Evolutionary conservation across 768 basidiomycete species (phyloP).

Genomic region (Mycena albidolilacea): DNA sequence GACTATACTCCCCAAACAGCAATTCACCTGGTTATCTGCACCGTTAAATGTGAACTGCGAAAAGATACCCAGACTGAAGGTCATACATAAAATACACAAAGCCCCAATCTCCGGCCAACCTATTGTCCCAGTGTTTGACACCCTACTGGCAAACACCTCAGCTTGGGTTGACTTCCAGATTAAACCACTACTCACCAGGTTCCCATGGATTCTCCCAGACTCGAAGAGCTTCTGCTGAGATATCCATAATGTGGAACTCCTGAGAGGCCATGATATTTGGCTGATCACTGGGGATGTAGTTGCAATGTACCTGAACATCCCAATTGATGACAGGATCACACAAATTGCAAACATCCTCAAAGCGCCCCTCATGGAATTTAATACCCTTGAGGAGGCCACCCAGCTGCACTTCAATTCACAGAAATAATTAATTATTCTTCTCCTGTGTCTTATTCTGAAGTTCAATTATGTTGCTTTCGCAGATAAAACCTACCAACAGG

Average conservation of each 20-base stretch:
- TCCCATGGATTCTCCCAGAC: not conserved
- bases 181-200: slow-evolving; percentile 24
- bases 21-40: not conserved
- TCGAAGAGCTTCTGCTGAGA: slow-evolving; percentile 33
- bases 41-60: not conserved
- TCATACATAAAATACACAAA: too few species aligned
- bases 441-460: slow-evolving; percentile 4
- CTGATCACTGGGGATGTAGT: slow-evolving; percentile 2
- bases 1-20: slow-evolving; percentile 11
- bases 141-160: slow-evolving; percentile 34
- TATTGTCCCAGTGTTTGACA: slow-evolving; percentile 33
- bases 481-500: slow-evolving; percentile 24
- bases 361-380: not conserved
- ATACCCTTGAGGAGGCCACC: not conserved
- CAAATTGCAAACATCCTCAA: not conserved
- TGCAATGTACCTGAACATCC: slow-evolving; percentile 21
- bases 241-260: slow-evolving; percentile 12
- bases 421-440: slow-evolving; percentile 25
- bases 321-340: slow-evolving; percentile 43
- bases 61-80: not conserved
- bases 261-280: not conserved
- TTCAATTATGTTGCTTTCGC: slow-evolving; percentile 34
- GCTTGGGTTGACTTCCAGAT: slow-evolving; percentile 35
- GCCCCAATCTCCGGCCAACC: not conserved
- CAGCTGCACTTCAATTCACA: not conserved